phyloP scores from a whole-genome alignment of 169 alveolate genomes.

The Miamiensis avidus region DNA sequence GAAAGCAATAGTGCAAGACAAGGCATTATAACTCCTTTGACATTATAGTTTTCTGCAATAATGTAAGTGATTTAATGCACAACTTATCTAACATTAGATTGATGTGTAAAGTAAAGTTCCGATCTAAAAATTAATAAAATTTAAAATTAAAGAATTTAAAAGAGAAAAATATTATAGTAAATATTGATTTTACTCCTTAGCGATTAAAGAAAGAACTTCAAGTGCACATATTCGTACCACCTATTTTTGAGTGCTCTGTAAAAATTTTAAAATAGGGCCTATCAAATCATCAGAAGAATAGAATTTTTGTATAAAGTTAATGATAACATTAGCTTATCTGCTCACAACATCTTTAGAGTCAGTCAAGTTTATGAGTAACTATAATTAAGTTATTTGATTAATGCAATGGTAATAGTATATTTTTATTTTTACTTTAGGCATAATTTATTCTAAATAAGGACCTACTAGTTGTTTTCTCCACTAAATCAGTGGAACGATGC shows the following conservation, averaged over 20 bases:
- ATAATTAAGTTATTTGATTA: not conserved
- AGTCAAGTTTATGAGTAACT: slow-evolving; percentile 9
- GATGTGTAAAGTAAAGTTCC: slow-evolving; percentile 2
- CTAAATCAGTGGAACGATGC: not conserved
- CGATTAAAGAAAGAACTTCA: slow-evolving; percentile 17
- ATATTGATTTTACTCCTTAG: slow-evolving; percentile 1
- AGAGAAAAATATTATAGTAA: not conserved
- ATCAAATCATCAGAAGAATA: slow-evolving; percentile 3
- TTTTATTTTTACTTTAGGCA: not conserved
- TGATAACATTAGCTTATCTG: slow-evolving; percentile 5
- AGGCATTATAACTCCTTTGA: slow-evolving; percentile 6
- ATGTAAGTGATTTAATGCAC: not conserved
- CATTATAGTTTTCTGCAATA: not conserved
- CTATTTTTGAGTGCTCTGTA: slow-evolving; percentile 9
- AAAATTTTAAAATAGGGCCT: slow-evolving; percentile 14
- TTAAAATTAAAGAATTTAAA: not conserved
- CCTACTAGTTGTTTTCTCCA: not conserved
- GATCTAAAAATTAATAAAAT: slow-evolving; percentile 4
- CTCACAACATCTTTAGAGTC: slow-evolving; percentile 9
- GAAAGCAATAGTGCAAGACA: slow-evolving; percentile 8
- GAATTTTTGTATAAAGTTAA: slow-evolving; percentile 2
- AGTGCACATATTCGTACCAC: slow-evolving; percentile 8
- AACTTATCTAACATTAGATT: slow-evolving; percentile 3
- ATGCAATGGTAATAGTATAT: not conserved
- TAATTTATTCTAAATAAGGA: not conserved